These are phyloP conservation scores for Silene conica DNA, from an alignment of 148 eudicot species.

Conservation along the genomic window DNA sequence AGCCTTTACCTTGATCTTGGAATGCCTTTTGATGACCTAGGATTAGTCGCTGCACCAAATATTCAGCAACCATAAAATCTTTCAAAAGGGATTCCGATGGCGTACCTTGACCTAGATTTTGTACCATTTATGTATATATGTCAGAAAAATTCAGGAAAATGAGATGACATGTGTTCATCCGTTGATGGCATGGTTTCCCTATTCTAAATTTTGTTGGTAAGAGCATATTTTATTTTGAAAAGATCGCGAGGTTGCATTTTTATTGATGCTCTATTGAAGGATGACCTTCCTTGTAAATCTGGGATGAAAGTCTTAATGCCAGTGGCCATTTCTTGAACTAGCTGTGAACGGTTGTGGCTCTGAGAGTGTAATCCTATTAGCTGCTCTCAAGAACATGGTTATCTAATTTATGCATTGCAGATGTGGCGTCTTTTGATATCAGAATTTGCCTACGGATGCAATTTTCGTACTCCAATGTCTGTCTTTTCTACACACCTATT, in stretches of 20 bases:
- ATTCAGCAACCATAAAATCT: too few species aligned
- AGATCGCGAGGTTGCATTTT: background rate
- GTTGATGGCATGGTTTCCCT: background rate
- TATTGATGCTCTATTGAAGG: background rate
- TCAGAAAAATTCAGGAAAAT: background rate
- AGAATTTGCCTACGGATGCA: too few species aligned
- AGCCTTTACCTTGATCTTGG: too few species aligned
- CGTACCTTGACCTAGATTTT: too few species aligned
- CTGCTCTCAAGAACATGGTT: background rate
- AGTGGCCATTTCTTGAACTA: background rate
- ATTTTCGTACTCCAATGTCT: background rate
- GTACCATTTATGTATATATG: too few species aligned
- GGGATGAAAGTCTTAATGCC: background rate
- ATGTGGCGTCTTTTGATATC: background rate
- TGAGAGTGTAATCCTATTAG: background rate
- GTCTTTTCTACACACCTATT: background rate
- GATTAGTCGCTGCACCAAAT: too few species aligned
- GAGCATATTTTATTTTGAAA: background rate
- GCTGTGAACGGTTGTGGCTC: background rate
- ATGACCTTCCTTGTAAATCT: conserved; percentile 6
- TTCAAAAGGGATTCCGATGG: too few species aligned
- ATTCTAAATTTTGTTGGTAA: background rate
- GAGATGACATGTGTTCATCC: background rate
- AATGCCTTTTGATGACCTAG: too few species aligned
- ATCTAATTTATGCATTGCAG: background rate